Conservation (phyloP, 129 eudicot genomes). For the Artemisia annua region DNA sequence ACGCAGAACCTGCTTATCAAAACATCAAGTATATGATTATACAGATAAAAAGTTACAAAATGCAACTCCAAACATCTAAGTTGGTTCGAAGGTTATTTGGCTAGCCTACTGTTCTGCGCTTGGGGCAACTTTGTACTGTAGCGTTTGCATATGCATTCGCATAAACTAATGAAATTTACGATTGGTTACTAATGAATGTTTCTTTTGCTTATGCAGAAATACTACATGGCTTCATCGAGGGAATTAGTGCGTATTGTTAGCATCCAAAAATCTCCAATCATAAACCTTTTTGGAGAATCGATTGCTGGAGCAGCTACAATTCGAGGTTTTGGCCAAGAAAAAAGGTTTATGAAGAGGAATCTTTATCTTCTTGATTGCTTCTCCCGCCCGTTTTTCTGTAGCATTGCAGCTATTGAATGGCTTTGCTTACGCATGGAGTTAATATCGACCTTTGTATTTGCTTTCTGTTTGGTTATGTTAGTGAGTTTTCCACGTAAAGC, state of each 20-base stretch:
- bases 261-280: slow-evolving; percentile 96
- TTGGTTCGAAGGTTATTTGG: slow-evolving; percentile 10
- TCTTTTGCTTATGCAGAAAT: slow-evolving; percentile 62
- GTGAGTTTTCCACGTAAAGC: slow-evolving; percentile 95
- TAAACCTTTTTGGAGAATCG: slow-evolving; percentile 89
- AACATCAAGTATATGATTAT: no score
- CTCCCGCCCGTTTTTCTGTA: slow-evolving; percentile 95
- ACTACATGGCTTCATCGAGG: slow-evolving; percentile 98
- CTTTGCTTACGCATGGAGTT: slow-evolving; percentile 97
- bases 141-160: slow-evolving; percentile 1
- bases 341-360: slow-evolving; percentile 94
- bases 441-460: slow-evolving; percentile 88
- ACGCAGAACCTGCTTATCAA: no score
- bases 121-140: neutral
- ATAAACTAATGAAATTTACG: neutral
- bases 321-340: slow-evolving; percentile 97
- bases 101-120: neutral
- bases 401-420: slow-evolving; percentile 98
- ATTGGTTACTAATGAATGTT: slow-evolving; percentile 13
- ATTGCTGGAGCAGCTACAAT: slow-evolving; percentile 97
- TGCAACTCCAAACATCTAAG: neutral
- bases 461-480: slow-evolving; percentile 83
- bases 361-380: slow-evolving; percentile 91
- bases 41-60: no score
- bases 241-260: slow-evolving; percentile 94